phyloP scores from a whole-genome alignment of 2,329 filamentous ascomycete species.

The Trichoderma hamatum region DNA sequence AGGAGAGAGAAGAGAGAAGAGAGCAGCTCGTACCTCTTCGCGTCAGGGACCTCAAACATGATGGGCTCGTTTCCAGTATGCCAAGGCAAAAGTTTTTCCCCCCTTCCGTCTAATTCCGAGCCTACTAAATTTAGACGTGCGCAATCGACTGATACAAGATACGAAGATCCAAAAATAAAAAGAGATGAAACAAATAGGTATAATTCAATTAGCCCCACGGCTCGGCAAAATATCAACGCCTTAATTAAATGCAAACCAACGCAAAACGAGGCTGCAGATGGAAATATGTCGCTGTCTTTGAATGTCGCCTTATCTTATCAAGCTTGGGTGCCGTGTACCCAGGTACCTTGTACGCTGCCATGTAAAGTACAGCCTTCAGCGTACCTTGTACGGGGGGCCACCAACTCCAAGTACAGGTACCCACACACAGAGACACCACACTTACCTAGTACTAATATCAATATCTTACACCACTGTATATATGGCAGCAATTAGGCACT shows the following conservation, averaged over 20 bases:
- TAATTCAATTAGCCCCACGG: not conserved
- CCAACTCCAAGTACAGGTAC: not conserved
- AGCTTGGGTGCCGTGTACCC: not conserved
- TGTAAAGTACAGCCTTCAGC: not conserved
- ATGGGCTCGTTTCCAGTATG: not conserved
- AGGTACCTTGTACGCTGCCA: not conserved
- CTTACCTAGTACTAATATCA: not conserved
- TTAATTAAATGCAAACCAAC: not conserved
- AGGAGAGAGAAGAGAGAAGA: not conserved
- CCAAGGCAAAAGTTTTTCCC: not conserved
- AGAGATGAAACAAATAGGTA: conserved; percentile 2
- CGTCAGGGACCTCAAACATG: conserved; percentile 58
- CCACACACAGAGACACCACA: not conserved
- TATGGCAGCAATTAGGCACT: not conserved
- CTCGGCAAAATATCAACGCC: not conserved
- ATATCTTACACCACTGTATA: not conserved
- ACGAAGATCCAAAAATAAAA: not conserved
- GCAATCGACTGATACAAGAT: not conserved
- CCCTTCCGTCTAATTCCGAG: not conserved
- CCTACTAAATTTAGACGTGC: not conserved
- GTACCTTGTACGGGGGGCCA: not conserved
- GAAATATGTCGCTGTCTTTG: not conserved
- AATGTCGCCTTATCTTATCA: conserved; percentile 9
- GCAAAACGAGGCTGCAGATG: conserved; percentile 6
- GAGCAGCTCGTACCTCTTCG: conserved; percentile 49